Evolutionary conservation across 331 rosid species (phyloP).

Genomic region (Erythrophleum ivorense): DNA sequence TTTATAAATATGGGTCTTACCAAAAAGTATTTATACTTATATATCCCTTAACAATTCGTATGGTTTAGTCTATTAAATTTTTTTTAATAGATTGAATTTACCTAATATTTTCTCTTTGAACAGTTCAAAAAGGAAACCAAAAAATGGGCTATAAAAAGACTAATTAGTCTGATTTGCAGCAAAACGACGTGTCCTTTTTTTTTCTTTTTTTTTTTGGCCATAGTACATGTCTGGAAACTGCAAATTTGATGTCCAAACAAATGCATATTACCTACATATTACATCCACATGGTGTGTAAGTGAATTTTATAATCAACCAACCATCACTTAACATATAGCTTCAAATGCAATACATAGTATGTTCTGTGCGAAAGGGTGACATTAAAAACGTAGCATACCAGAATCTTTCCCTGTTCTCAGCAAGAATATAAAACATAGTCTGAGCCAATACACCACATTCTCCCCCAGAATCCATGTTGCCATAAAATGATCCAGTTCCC

Average conservation of each 20-base stretch:
- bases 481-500: conserved; percentile 79
- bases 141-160: not conserved
- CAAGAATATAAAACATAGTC: conserved; percentile 90
- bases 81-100: no score
- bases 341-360: not conserved
- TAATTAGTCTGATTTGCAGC: not conserved
- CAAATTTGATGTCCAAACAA: conserved; percentile 33
- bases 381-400: conserved; percentile 55
- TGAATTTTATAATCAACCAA: conserved; percentile 15
- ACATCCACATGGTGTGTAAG: conserved; percentile 15
- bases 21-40: not conserved
- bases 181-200: not conserved
- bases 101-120: no score
- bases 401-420: conserved; percentile 85
- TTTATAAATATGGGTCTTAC: not conserved
- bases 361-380: conserved; percentile 20
- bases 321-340: not conserved
- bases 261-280: not conserved
- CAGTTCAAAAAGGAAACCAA: not conserved
- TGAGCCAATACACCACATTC: conserved; percentile 92
- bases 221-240: conserved; percentile 11
- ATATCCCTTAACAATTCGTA: not conserved
- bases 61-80: not conserved
- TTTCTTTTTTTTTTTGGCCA: not conserved
- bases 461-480: conserved; percentile 86